A percentile compares a stretch with the other conserved stretches of the same genome.
phyloP scores from a whole-genome alignment of 768 basidiomycete species.

The Goffeauzyma gilvescens region DNA sequence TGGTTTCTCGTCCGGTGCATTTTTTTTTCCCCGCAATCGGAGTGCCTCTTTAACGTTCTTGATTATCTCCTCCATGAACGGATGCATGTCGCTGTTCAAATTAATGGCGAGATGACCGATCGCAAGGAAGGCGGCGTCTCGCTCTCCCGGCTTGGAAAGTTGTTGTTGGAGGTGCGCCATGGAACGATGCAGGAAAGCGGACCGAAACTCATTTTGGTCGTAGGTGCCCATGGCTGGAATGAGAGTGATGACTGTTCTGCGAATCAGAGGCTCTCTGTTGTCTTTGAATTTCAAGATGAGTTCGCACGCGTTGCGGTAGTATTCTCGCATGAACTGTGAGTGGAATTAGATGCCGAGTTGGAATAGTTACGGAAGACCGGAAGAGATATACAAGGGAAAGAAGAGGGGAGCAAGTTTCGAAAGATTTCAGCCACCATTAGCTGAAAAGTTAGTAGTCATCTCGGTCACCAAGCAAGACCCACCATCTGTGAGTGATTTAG shows the following conservation, averaged over 20 bases:
- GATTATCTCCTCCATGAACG: slow-evolving; percentile 83
- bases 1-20: slow-evolving; percentile 77
- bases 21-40: slow-evolving; percentile 67
- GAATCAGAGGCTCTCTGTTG: slow-evolving; percentile 67
- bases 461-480: no score
- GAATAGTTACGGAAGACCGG: background rate
- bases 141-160: slow-evolving; percentile 70
- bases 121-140: slow-evolving; percentile 81
- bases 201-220: slow-evolving; percentile 77
- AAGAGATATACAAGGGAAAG: background rate
- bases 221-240: slow-evolving; percentile 89
- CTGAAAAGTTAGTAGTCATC: no score
- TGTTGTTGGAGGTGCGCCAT: slow-evolving; percentile 82
- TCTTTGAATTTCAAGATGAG: slow-evolving; percentile 73
- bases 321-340: slow-evolving; percentile 32
- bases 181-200: slow-evolving; percentile 74
- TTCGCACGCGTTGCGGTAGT: slow-evolving; percentile 67
- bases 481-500: slow-evolving; percentile 89
- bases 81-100: slow-evolving; percentile 85
- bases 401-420: no score
- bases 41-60: slow-evolving; percentile 71
- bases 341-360: background rate
- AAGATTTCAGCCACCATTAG: no score
- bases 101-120: slow-evolving; percentile 86
- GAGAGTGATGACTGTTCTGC: slow-evolving; percentile 85